A percentile compares a stretch with the other conserved stretches of the same genome.
Evolutionary conservation across 1,284 basidiomycete genomes (phyloP).

Genomic region (Peniophora sp.): DNA sequence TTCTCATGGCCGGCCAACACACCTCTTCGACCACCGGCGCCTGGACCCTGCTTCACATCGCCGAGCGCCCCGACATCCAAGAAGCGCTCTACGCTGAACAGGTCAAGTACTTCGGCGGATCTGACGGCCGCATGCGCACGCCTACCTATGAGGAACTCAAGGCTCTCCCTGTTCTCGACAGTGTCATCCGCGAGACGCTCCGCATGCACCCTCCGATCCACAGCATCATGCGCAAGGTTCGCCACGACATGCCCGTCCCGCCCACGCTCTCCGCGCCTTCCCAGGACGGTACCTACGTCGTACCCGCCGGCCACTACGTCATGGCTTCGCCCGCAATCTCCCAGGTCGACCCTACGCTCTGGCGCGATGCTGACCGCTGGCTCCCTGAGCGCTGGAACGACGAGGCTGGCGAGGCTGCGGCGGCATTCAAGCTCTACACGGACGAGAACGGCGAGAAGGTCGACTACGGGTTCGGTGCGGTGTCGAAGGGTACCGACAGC

Average conservation of each 20-base stretch:
- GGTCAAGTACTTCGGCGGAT: slow-evolving; percentile 71
- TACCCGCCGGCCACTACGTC: slow-evolving; percentile 89
- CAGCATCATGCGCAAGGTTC: slow-evolving; percentile 85
- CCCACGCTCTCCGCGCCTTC: slow-evolving; percentile 72
- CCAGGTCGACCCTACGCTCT: slow-evolving; percentile 82
- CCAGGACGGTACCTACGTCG: slow-evolving; percentile 68
- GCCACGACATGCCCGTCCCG: slow-evolving; percentile 80
- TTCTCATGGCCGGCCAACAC: slow-evolving; percentile 98
- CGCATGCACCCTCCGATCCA: slow-evolving; percentile 92
- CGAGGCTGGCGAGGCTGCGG: slow-evolving; percentile 64
- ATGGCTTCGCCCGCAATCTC: slow-evolving; percentile 86
- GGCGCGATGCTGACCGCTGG: slow-evolving; percentile 73
- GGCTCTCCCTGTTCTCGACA: slow-evolving; percentile 77
- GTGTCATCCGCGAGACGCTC: slow-evolving; percentile 89
- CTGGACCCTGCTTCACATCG: slow-evolving; percentile 91
- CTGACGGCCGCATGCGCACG: slow-evolving; percentile 74
- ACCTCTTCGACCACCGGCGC: slow-evolving; percentile 89
- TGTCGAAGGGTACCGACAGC: slow-evolving; percentile 87
- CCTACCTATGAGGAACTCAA: slow-evolving; percentile 87
- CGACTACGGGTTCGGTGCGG: slow-evolving; percentile 93
- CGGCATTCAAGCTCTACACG: slow-evolving; percentile 67
- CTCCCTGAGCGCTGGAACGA: slow-evolving; percentile 85
- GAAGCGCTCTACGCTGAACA: slow-evolving; percentile 87
- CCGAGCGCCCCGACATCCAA: slow-evolving; percentile 40
- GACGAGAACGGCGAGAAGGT: slow-evolving; percentile 80